Evolutionary conservation across 176 grass and related monocot species (phyloP).

Genomic region (Aechmea fasciata): DNA sequence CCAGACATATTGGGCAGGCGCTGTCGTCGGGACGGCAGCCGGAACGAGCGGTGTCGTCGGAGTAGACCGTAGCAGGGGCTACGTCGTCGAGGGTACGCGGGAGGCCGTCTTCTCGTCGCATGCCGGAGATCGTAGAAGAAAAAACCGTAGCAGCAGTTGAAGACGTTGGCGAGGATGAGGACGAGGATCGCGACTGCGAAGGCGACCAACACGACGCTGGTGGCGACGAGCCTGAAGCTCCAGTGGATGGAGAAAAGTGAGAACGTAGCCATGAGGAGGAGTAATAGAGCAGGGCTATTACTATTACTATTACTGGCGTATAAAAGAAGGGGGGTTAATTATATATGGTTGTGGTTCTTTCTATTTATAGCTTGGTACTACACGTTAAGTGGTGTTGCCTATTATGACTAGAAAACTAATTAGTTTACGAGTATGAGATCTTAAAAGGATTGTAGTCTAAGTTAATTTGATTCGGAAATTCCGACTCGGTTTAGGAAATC

Average conservation of each 20-base stretch:
- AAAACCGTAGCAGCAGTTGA: not conserved
- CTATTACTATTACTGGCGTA: not conserved
- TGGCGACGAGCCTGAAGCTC: not conserved
- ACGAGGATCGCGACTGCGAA: not conserved
- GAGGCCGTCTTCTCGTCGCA: not conserved
- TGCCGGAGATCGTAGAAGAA: not conserved
- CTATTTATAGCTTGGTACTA: no score
- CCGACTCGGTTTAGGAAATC: no score
- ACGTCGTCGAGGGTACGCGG: not conserved
- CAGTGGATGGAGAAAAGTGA: not conserved
- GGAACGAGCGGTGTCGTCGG: not conserved
- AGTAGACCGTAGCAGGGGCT: not conserved
- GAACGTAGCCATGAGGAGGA: not conserved
- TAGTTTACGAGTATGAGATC: no score
- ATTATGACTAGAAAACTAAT: no score
- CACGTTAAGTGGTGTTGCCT: no score
- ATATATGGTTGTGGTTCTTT: no score
- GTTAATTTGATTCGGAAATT: no score
- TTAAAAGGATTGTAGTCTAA: no score
- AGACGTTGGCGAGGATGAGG: not conserved
- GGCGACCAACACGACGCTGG: not conserved
- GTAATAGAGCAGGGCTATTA: not conserved
- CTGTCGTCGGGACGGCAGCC: not conserved
- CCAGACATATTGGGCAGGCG: not conserved
- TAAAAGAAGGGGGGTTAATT: no score